Conservation (phyloP, 805 yeast species). For the Candida pseudoglaebosa region DNA sequence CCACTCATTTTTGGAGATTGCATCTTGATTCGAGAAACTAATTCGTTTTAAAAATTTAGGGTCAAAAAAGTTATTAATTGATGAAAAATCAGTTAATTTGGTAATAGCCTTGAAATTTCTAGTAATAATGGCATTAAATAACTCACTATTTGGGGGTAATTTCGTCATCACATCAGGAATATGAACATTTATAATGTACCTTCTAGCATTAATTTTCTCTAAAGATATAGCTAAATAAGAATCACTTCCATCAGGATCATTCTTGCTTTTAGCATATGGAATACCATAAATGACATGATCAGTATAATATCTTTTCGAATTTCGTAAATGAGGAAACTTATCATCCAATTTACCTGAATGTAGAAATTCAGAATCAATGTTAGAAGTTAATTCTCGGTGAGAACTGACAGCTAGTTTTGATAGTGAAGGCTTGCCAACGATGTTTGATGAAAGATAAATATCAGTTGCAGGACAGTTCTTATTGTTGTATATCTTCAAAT, state of each 20-base stretch:
- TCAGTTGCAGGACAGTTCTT: conserved; percentile 16
- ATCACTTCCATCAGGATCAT: background rate
- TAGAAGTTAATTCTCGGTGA: background rate
- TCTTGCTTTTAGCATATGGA: conserved; percentile 10
- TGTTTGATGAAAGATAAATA: conserved; percentile 22
- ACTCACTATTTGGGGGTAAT: conserved; percentile 24
- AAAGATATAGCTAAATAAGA: conserved; percentile 31
- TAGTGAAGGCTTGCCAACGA: conserved; percentile 18
- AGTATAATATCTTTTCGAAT: conserved; percentile 15
- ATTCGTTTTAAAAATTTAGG: conserved; percentile 9
- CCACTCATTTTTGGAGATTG: conserved; percentile 9
- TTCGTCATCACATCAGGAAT: conserved; percentile 39
- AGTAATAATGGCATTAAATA: conserved; percentile 13
- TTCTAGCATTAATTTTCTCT: conserved; percentile 32
- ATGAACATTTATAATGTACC: conserved; percentile 34
- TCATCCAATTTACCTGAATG: conserved; percentile 15
- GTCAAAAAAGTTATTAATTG: conserved; percentile 14
- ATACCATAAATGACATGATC: conserved; percentile 32
- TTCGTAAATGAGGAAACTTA: conserved; percentile 29
- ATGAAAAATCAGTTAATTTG: conserved; percentile 10
- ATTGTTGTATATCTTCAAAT: conserved; percentile 21
- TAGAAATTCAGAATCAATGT: conserved; percentile 1
- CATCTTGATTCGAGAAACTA: conserved; percentile 17
- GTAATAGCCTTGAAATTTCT: conserved; percentile 9
- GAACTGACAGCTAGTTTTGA: conserved; percentile 12